Evolutionary conservation across 768 basidiomycete species (phyloP).

Genomic region (Serpula lacrymans): DNA sequence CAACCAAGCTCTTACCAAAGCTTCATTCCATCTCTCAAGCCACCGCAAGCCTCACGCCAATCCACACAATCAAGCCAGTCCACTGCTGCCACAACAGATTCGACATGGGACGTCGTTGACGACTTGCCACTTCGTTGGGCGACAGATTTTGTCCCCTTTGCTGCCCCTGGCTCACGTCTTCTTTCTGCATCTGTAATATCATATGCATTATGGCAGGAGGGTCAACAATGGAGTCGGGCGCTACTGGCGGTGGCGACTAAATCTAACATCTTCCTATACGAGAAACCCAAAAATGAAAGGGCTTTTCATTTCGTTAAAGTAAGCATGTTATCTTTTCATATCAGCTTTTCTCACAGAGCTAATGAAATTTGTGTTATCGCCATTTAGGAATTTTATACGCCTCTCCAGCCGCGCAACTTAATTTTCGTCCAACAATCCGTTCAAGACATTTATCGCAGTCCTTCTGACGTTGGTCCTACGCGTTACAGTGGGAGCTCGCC

Average conservation of each 20-base stretch:
- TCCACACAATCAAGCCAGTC: constrained; percentile 15
- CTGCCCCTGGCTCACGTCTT: constrained; percentile 61
- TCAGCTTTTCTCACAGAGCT: not conserved
- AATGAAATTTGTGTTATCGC: not conserved
- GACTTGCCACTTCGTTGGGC: constrained; percentile 78
- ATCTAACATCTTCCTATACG: constrained; percentile 68
- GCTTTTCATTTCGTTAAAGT: constrained; percentile 84
- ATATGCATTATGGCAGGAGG: constrained; percentile 69
- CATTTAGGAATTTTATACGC: constrained; percentile 79
- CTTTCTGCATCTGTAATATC: constrained; percentile 53
- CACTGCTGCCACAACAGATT: constrained; percentile 39
- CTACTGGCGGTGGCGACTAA: constrained; percentile 78
- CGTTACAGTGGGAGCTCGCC: constrained; percentile 18
- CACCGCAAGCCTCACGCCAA: constrained; percentile 21
- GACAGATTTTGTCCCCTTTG: constrained; percentile 83
- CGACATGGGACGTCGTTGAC: constrained; percentile 72
- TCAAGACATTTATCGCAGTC: constrained; percentile 45
- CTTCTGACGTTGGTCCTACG: constrained; percentile 36
- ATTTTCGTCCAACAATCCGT: constrained; percentile 70
- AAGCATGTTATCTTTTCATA: no score
- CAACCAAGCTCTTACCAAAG: constrained; percentile 22
- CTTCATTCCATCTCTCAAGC: constrained; percentile 26
- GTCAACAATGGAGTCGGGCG: constrained; percentile 40
- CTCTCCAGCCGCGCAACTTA: constrained; percentile 60
- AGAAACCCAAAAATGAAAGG: constrained; percentile 78